Conservation (phyloP, 176 grass and related monocot species). For the Aegilops sharonensis region DNA sequence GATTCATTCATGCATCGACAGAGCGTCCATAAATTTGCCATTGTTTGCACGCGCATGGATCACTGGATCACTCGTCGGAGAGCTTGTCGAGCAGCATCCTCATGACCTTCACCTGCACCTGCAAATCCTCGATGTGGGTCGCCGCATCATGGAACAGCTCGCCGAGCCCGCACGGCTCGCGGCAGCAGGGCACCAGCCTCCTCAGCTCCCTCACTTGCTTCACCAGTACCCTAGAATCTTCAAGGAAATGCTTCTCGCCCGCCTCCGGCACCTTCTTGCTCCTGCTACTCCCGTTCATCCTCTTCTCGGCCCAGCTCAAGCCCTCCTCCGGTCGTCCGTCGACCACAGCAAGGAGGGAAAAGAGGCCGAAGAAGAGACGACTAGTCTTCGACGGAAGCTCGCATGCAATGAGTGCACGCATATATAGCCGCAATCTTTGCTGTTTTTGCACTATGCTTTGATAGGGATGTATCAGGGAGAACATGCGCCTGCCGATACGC, state of each 20-base stretch:
- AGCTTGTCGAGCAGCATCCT: slow-evolving; percentile 51
- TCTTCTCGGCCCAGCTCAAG: background rate
- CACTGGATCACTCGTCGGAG: slow-evolving; percentile 29
- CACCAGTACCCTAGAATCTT: slow-evolving; percentile 32
- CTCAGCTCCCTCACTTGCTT: slow-evolving; percentile 47
- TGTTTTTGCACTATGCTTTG: slow-evolving; percentile 23
- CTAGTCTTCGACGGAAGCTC: background rate
- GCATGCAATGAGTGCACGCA: slow-evolving; percentile 22
- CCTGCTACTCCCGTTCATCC: slow-evolving; percentile 27
- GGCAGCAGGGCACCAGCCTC: slow-evolving; percentile 45
- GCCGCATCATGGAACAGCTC: slow-evolving; percentile 48
- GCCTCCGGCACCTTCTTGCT: background rate
- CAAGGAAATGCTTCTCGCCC: slow-evolving; percentile 15
- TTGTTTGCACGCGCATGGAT: background rate
- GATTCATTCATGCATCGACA: background rate
- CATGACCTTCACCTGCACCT: slow-evolving; percentile 41
- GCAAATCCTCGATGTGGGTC: slow-evolving; percentile 48
- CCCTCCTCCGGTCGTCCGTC: background rate
- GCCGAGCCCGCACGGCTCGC: slow-evolving; percentile 39
- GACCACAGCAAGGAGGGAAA: too few relatives aligned
- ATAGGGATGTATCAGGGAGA: slow-evolving; percentile 1
- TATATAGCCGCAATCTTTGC: slow-evolving; percentile 66
- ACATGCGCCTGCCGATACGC: slow-evolving; percentile 24
- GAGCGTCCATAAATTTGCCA: background rate
- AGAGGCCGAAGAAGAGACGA: background rate